A percentile compares a stretch with the other conserved stretches of the same genome.
Conservation (phyloP, 345 rosid species). For the Salix suchowensis region DNA sequence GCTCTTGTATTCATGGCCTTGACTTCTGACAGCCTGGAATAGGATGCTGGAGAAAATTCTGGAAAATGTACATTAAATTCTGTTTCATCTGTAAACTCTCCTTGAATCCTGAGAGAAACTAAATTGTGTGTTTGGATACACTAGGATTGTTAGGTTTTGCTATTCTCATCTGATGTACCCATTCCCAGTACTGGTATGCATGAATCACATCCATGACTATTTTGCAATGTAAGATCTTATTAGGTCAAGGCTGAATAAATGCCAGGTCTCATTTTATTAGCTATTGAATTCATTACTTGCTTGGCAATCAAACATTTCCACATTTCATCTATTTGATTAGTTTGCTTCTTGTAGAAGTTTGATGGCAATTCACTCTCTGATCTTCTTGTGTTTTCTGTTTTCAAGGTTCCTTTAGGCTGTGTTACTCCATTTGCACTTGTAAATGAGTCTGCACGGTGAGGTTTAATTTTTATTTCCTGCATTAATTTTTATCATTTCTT, state of each 20-base stretch:
- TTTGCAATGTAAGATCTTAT: neutral
- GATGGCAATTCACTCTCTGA: neutral
- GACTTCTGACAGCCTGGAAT: neutral
- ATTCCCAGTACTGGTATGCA: neutral
- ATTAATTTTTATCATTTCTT: neutral
- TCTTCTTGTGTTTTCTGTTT: constrained; percentile 4
- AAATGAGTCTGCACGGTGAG: constrained; percentile 81
- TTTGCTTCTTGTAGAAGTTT: neutral
- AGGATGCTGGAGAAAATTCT: neutral
- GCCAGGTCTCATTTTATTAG: neutral
- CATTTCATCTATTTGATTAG: neutral
- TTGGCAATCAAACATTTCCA: neutral
- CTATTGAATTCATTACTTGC: neutral
- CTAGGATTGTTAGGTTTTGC: neutral
- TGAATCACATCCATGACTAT: neutral
- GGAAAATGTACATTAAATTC: neutral
- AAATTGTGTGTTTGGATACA: neutral
- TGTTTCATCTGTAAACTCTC: neutral
- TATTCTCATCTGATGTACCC: neutral
- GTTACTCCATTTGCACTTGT: constrained; percentile 81
- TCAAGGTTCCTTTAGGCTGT: constrained; percentile 77
- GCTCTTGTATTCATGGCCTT: neutral
- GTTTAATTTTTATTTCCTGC: neutral
- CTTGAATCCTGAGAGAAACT: neutral
- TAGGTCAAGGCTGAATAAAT: neutral